Evolutionary conservation across 2,329 filamentous ascomycete species (phyloP).

Genomic region (Penicillium sclerotiorum): DNA sequence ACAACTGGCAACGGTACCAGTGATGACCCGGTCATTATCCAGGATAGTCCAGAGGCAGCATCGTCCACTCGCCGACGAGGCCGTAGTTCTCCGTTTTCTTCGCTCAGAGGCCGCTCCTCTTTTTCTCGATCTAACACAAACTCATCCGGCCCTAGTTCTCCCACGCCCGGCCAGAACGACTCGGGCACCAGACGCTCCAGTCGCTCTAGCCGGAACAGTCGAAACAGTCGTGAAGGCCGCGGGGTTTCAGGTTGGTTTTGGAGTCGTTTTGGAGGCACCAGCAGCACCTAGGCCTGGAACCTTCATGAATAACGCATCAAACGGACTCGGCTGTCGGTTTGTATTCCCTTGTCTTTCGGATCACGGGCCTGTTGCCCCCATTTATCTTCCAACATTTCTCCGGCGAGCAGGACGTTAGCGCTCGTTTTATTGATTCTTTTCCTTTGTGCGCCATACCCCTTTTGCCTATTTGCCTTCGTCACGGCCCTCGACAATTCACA

Average conservation of each 20-base stretch:
- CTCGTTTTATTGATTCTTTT: neutral
- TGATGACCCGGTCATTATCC: constrained; percentile 19
- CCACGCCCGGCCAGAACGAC: constrained; percentile 7
- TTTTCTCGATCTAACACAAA: constrained; percentile 16
- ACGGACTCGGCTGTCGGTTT: neutral
- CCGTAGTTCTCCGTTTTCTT: constrained; percentile 13
- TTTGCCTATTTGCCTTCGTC: neutral
- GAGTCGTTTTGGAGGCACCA: constrained; percentile 24
- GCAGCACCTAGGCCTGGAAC: neutral
- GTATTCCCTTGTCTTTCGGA: neutral
- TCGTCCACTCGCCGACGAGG: constrained; percentile 9
- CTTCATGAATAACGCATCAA: constrained; percentile 7
- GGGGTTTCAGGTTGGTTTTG: constrained; percentile 33
- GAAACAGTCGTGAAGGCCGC: constrained; percentile 17
- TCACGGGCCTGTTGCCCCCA: neutral
- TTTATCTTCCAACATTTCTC: neutral
- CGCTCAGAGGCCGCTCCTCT: constrained; percentile 22
- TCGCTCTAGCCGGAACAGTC: constrained; percentile 17
- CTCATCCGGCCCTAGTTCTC: constrained; percentile 2
- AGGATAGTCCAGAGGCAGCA: constrained; percentile 20
- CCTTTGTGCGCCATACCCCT: neutral
- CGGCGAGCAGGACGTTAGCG: neutral
- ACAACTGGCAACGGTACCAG: constrained; percentile 23
- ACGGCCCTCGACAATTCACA: neutral
- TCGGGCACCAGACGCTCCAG: neutral